Base-by-base conservation (phyloP, 1,284 basidiomycete species). In the Cutaneotrichosporon arboriforme region DNA sequence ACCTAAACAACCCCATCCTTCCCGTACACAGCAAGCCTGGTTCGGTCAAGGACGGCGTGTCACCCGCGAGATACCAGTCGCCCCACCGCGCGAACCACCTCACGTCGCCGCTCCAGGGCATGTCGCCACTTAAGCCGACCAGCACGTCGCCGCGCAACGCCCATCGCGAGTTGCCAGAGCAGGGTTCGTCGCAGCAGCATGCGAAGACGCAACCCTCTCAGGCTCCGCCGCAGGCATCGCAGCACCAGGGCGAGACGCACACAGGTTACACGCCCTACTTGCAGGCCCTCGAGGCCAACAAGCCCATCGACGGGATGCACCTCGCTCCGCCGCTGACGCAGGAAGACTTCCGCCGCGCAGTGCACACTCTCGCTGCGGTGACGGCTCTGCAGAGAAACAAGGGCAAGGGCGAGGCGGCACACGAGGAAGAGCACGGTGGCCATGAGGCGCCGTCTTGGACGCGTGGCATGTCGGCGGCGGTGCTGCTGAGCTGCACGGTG, bases 391-490 rank as follows among this genome's bases (percentile, higher is more conserved):
- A 87, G 46, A 87, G n/a, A 46, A 39, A 38, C 22, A 45, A 42
- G 33, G 40, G 20, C 18, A 54, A 53, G 26, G 47, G 59, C 20
- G 60, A 56, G 49, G 54, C 23, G 58, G 61, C 34, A 23, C 78
- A 79, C 20, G 81, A 71, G 37, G 79, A 78, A 20, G 85, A 80
- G 10, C 83, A 86, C 69, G 84, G 84, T 22, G 93, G 90, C 0
- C 96, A 99, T 68, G 94, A 98, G 65, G 93, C 86, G 8, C 96
- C 96, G 1, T 90, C 90, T 44, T 97, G 92, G 92, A 96, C 90
- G 64, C 79, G 92, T 46, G 81, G 79, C 12, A 85, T 85, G 12
- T 91, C 88, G 72, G 87, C 90, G 1, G 91, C 85, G 54, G 92
- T 97, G 1, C 70, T 97, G 54, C 76, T 97, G 55, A 81, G 75